Evolutionary conservation across 108 stramenopile genomes (phyloP).

Genomic region (Parietichytrium sp.): DNA sequence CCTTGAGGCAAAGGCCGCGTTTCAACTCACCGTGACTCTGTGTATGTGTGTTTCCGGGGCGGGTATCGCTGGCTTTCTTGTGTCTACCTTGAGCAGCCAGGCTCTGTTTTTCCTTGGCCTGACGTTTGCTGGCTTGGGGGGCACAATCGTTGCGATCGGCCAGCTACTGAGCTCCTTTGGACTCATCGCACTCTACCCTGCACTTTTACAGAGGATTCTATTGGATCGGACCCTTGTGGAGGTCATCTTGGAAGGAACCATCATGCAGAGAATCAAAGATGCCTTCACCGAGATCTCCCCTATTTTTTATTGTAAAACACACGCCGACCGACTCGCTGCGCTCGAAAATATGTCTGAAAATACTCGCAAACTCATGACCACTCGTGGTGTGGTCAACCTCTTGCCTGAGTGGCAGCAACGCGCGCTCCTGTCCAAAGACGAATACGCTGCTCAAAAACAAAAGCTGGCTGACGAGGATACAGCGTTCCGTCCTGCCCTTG

Average conservation of each 20-base stretch:
- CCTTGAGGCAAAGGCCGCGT: too few relatives aligned
- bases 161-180: background rate
- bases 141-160: background rate
- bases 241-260: constrained; percentile 19
- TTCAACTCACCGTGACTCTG: background rate
- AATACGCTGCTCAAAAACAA: background rate
- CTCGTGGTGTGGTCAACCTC: constrained; percentile 4
- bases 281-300: constrained; percentile 3
- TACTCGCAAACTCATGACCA: constrained; percentile 28
- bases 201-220: background rate
- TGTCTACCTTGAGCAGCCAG: background rate
- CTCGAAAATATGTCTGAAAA: constrained; percentile 20
- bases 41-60: background rate
- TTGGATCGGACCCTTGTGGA: constrained; percentile 26
- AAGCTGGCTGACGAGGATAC: background rate
- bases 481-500: constrained; percentile 29
- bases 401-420: constrained; percentile 22
- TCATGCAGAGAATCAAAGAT: background rate
- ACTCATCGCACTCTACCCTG: constrained; percentile 15
- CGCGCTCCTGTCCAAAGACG: background rate
- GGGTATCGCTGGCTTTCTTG: constrained; percentile 13
- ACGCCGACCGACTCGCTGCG: constrained; percentile 4
- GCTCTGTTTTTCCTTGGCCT: background rate
- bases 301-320: constrained; percentile 3
- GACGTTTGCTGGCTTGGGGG: background rate